phyloP scores from a whole-genome alignment of 306 rosid genomes.

The Lathyrus oleraceus region DNA sequence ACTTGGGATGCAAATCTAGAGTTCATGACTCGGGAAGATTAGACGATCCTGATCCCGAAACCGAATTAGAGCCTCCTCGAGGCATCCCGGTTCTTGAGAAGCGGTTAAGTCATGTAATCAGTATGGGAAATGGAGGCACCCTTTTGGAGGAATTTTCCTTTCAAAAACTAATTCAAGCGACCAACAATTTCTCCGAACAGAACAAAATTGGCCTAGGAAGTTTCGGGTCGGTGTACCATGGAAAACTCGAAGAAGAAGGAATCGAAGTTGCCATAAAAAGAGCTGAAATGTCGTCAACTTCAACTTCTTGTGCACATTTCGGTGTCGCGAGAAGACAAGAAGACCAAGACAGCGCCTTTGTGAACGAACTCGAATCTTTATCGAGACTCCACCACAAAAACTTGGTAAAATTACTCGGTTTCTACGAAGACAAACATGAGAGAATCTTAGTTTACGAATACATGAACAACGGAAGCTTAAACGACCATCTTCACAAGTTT shows the following conservation, averaged over 20 bases:
- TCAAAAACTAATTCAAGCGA: constrained; percentile 48
- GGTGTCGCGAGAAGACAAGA: constrained; percentile 57
- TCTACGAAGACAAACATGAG: constrained; percentile 64
- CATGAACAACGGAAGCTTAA: constrained; percentile 69
- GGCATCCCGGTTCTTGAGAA: constrained; percentile 46
- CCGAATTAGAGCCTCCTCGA: constrained; percentile 1
- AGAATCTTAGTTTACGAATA: constrained; percentile 75
- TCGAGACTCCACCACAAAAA: constrained; percentile 91
- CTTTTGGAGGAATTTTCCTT: constrained; percentile 68
- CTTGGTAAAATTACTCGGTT: constrained; percentile 65
- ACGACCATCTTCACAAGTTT: constrained; percentile 70
- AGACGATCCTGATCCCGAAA: constrained; percentile 44
- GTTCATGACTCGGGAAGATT: constrained; percentile 86
- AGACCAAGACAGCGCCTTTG: constrained; percentile 76
- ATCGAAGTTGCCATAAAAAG: constrained; percentile 85
- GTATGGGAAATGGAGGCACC: constrained; percentile 64
- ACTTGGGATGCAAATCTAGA: constrained; percentile 42
- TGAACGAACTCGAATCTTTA: constrained; percentile 68
- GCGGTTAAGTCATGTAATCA: constrained; percentile 72
- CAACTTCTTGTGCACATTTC: constrained; percentile 22
- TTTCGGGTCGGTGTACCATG: constrained; percentile 78
- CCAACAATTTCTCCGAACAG: constrained; percentile 64
- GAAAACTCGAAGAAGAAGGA: constrained; percentile 60
- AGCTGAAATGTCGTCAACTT: constrained; percentile 56
- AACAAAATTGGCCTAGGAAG: constrained; percentile 75